Percentiles rank a stretch among this genome's conserved stretches.
These are phyloP conservation scores for Gynochthodes officinalis DNA, from an alignment of 257 asterid species.

Conservation along the genomic window DNA sequence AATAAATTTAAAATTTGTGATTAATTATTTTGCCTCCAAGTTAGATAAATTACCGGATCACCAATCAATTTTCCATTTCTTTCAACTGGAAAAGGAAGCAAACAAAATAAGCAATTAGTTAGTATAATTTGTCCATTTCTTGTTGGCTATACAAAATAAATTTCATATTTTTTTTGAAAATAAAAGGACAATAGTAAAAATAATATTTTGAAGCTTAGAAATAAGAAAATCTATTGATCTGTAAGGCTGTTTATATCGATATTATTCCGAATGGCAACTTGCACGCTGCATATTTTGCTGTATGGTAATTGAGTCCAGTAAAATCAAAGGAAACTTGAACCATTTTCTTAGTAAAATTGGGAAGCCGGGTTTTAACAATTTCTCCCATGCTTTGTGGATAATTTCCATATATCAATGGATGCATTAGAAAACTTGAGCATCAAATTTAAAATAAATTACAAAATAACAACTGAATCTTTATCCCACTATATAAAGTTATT, in stretches of 20 bases:
- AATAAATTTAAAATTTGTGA: no score
- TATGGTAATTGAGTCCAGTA: conserved; percentile 19
- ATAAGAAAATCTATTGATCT: conserved; percentile 10
- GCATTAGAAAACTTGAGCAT: no score
- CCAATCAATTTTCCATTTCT: conserved; percentile 34
- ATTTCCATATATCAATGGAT: conserved; percentile 12
- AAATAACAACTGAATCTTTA: no score
- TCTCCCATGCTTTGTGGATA: conserved; percentile 14
- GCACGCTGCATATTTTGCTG: conserved; percentile 3
- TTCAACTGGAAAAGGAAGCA: conserved; percentile 17
- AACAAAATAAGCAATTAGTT: background rate
- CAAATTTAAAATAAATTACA: no score
- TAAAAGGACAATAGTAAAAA: no score
- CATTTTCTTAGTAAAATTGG: conserved; percentile 5
- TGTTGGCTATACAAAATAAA: no score
- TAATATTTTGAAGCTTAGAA: conserved; percentile 2
- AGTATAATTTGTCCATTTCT: no score
- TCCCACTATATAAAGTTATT: no score
- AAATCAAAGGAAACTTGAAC: conserved; percentile 18
- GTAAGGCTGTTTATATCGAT: background rate
- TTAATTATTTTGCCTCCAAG: no score
- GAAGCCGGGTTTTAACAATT: conserved; percentile 12
- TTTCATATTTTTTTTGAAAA: no score
- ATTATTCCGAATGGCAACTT: no score
- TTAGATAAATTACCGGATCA: conserved; percentile 21